phyloP scores from a whole-genome alignment of 768 basidiomycete species.

The Dacryopinax primogenitus region DNA sequence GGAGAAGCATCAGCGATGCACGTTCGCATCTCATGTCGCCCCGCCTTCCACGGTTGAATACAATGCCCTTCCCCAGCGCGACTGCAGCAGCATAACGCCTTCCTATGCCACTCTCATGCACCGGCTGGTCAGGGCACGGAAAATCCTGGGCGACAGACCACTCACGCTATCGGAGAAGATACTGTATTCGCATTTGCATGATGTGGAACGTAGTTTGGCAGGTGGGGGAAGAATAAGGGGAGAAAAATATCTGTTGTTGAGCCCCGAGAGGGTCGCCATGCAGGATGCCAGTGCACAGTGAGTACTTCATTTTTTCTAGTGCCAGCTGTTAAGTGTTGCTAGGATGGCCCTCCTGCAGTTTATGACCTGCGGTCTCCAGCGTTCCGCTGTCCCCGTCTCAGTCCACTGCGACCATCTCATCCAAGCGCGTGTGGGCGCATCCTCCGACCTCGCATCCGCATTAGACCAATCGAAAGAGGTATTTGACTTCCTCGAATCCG shows the following conservation, averaged over 20 bases:
- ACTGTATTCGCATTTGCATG: slow-evolving; percentile 77
- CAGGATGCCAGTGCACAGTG: slow-evolving; percentile 88
- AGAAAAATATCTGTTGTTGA: slow-evolving; percentile 77
- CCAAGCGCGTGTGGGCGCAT: slow-evolving; percentile 81
- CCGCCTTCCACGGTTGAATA: slow-evolving; percentile 19
- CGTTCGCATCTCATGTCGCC: no score
- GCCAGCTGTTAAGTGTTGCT: slow-evolving; percentile 7
- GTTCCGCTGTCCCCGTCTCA: slow-evolving; percentile 55
- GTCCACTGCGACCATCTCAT: slow-evolving; percentile 99
- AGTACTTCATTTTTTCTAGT: slow-evolving; percentile 26
- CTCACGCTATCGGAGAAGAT: slow-evolving; percentile 97
- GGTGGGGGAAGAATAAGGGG: slow-evolving; percentile 62
- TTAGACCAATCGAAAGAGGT: slow-evolving; percentile 85
- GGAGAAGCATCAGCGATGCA: no score
- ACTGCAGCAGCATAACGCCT: slow-evolving; percentile 66
- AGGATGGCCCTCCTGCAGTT: slow-evolving; percentile 94
- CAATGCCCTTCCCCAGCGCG: slow-evolving; percentile 36
- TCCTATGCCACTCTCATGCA: slow-evolving; percentile 60
- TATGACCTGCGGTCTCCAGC: slow-evolving; percentile 84
- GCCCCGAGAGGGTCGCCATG: slow-evolving; percentile 92
- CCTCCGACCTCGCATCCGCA: slow-evolving; percentile 73
- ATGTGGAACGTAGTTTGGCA: slow-evolving; percentile 59
- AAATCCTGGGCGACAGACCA: slow-evolving; percentile 56
- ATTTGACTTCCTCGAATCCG: slow-evolving; percentile 92
- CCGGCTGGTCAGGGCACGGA: slow-evolving; percentile 57